Evolutionary conservation across 768 basidiomycete genomes (phyloP).

Genomic region (Psilocybe subaeruginosa): DNA sequence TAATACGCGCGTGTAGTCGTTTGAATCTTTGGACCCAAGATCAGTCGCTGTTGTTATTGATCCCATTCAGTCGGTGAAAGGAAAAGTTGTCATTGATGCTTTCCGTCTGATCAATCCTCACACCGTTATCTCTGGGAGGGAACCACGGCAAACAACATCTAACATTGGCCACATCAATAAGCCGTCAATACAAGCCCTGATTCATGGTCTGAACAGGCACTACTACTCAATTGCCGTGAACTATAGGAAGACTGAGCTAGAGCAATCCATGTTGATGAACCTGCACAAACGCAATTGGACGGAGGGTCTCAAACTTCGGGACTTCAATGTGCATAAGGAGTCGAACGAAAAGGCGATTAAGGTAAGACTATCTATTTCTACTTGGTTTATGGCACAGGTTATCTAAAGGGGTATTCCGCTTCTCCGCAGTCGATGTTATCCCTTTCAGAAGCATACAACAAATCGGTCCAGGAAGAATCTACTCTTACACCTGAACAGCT

Average conservation of each 20-base stretch:
- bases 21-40: slow-evolving; percentile 90
- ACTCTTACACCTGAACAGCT: slow-evolving; percentile 93
- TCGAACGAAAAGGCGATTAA: slow-evolving; percentile 93
- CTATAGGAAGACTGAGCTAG: slow-evolving; percentile 97
- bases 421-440: slow-evolving; percentile 81
- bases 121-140: slow-evolving; percentile 86
- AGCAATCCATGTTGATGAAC: slow-evolving; percentile 99
- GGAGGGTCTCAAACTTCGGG: slow-evolving; percentile 89
- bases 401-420: slow-evolving; percentile 15
- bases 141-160: slow-evolving; percentile 95
- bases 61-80: slow-evolving; percentile 98
- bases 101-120: slow-evolving; percentile 97
- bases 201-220: slow-evolving; percentile 96
- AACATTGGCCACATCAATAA: slow-evolving; percentile 99
- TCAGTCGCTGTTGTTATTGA: slow-evolving; percentile 98
- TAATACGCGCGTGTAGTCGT: slow-evolving; percentile 62
- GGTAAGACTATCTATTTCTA: slow-evolving; percentile 47
- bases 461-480: slow-evolving; percentile 96
- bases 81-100: slow-evolving; percentile 98
- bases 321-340: slow-evolving; percentile 89
- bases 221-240: slow-evolving; percentile 98
- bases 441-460: slow-evolving; percentile 94
- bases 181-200: slow-evolving; percentile 97
- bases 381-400: background rate
- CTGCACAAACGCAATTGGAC: slow-evolving; percentile 99